These are phyloP conservation scores for Fusarium drepaniforme DNA, from an alignment of 2,329 filamentous ascomycete species.

Conservation along the genomic window DNA sequence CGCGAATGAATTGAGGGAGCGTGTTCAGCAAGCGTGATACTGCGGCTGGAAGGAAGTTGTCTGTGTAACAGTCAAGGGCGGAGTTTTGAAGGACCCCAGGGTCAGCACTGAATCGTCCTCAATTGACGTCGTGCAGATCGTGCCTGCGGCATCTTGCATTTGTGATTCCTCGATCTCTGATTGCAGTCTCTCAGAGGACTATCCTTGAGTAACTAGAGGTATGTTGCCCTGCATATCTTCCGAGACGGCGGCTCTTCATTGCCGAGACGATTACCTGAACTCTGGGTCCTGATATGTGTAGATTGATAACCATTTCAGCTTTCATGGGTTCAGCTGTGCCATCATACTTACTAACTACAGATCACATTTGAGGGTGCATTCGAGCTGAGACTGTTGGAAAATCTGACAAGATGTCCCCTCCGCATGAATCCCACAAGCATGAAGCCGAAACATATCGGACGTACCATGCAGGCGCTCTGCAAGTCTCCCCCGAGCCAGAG, in stretches of 20 bases:
- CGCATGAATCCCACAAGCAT: neutral
- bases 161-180: conserved; percentile 23
- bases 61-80: neutral
- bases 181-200: neutral
- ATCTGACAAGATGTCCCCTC: neutral
- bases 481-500: neutral
- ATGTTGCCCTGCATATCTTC: neutral
- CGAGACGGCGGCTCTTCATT: neutral
- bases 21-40: neutral
- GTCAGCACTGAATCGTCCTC: conserved; percentile 3
- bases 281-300: neutral
- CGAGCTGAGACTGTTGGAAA: neutral
- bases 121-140: conserved; percentile 33
- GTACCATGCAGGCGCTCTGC: conserved; percentile 1
- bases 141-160: conserved; percentile 32
- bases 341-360: neutral
- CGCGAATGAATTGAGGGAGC: neutral
- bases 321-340: neutral
- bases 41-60: neutral
- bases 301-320: neutral
- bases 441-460: conserved; percentile 12
- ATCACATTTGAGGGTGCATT: neutral
- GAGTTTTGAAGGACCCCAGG: neutral
- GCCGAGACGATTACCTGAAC: neutral
- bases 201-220: conserved; percentile 10